These are phyloP conservation scores for Voacanga thouarsii DNA, from an alignment of 257 asterid genomes.

Conservation along the genomic window DNA sequence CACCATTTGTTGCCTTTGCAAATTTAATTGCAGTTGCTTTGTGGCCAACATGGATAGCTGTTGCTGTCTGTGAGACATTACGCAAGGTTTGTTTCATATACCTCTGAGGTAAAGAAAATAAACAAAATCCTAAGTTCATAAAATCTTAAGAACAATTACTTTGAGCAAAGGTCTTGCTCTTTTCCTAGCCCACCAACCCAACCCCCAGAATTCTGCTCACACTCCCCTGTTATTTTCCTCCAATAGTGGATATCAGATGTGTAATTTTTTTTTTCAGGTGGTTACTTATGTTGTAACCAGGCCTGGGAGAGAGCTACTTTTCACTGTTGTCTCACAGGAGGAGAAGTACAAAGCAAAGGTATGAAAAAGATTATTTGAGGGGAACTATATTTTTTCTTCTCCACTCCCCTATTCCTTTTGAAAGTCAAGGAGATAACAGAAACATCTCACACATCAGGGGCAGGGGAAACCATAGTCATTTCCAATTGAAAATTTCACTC, in stretches of 20 bases:
- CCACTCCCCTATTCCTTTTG: background rate
- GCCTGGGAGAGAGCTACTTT: slow-evolving; percentile 95
- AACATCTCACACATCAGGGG: background rate
- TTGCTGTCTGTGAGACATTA: slow-evolving; percentile 80
- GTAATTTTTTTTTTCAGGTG: slow-evolving; percentile 49
- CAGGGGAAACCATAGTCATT: background rate
- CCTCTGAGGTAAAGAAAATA: slow-evolving; percentile 7
- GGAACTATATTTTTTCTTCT: background rate
- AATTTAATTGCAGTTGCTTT: slow-evolving; percentile 81
- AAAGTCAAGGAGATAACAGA: background rate
- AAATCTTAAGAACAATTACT: background rate
- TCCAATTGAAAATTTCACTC: background rate
- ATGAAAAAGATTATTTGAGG: slow-evolving; percentile 3
- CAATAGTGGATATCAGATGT: slow-evolving; percentile 1
- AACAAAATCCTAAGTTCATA: background rate
- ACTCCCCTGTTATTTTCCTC: background rate
- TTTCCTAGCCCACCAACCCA: background rate
- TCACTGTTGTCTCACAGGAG: slow-evolving; percentile 86
- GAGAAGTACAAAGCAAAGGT: slow-evolving; percentile 99
- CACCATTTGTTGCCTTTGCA: slow-evolving; percentile 72
- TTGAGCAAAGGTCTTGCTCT: background rate
- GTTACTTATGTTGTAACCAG: slow-evolving; percentile 80
- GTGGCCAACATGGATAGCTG: slow-evolving; percentile 95
- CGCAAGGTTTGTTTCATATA: slow-evolving; percentile 61
- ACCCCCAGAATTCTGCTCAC: background rate